Percentiles rank a stretch among this genome's conserved stretches.
Conservation (phyloP, 108 stramenopile genomes). For the Bacterosira constricta region DNA sequence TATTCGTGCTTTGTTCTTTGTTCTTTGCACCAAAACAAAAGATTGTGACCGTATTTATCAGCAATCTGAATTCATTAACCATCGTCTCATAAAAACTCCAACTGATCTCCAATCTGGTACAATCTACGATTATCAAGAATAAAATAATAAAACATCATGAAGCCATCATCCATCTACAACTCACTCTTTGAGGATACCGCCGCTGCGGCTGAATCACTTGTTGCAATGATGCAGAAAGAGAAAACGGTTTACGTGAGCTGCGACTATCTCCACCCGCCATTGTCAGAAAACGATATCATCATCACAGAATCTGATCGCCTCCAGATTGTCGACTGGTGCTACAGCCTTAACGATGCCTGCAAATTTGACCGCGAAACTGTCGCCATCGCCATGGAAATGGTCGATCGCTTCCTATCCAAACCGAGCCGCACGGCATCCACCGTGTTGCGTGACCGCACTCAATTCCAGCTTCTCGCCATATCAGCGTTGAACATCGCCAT, state of each 20-base stretch:
- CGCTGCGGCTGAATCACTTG: background rate
- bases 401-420: conserved; percentile 31
- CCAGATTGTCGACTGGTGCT: conserved; percentile 36
- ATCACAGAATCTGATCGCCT: background rate
- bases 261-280: background rate
- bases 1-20: too few species aligned
- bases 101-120: too few species aligned
- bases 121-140: too few species aligned
- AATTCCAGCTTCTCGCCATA: conserved; percentile 61
- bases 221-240: background rate
- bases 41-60: too few species aligned
- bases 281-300: background rate
- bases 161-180: too few species aligned
- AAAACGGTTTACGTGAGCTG: background rate
- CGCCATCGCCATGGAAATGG: conserved; percentile 18
- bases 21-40: too few species aligned
- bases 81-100: too few species aligned
- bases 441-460: conserved; percentile 34
- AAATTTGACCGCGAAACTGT: conserved; percentile 13
- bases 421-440: background rate
- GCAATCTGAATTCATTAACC: too few species aligned
- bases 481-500: conserved; percentile 57
- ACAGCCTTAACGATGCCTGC: conserved; percentile 14
- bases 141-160: too few species aligned
- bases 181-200: background rate